These are phyloP conservation scores for Clarireedia monteithiana DNA, from an alignment of 2,329 filamentous ascomycete genomes.

Conservation along the genomic window DNA sequence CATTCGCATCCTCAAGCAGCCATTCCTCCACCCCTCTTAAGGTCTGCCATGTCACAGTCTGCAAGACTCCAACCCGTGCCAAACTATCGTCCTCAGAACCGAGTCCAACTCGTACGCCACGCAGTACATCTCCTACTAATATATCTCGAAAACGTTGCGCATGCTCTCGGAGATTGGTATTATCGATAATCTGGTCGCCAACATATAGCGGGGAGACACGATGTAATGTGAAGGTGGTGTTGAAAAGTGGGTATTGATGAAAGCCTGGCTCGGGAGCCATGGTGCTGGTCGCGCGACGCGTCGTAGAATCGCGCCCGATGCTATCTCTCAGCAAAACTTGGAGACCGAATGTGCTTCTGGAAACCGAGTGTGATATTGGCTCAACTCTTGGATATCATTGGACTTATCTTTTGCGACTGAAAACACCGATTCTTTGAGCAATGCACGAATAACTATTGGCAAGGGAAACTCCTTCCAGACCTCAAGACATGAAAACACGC, in stretches of 20 bases:
- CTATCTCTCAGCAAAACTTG: neutral
- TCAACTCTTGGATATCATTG: too few species aligned
- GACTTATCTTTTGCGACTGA: too few species aligned
- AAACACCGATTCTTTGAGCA: too few species aligned
- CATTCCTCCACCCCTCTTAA: constrained; percentile 34
- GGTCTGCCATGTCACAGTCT: constrained; percentile 35
- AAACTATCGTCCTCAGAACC: constrained; percentile 29
- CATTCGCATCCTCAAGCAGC: constrained; percentile 11
- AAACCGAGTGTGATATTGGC: too few species aligned
- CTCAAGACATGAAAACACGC: too few species aligned
- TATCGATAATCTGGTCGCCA: constrained; percentile 29
- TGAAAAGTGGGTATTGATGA: constrained; percentile 36
- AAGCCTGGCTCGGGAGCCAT: constrained; percentile 3
- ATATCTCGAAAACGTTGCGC: constrained; percentile 36
- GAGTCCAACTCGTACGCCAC: constrained; percentile 37
- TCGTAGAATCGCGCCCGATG: neutral
- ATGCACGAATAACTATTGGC: too few species aligned
- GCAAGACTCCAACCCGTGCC: constrained; percentile 33
- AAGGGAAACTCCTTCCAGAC: too few species aligned
- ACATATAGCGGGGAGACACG: constrained; percentile 39
- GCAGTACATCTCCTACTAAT: constrained; percentile 37
- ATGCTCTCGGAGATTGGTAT: constrained; percentile 30
- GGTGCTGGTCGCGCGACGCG: neutral
- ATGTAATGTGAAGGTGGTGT: constrained; percentile 36
- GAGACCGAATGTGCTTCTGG: too few species aligned